Percentiles rank a stretch among this genome's conserved stretches.
phyloP scores from a whole-genome alignment of 139 green algal genomes.

The Pseudopediastrum boryanum region DNA sequence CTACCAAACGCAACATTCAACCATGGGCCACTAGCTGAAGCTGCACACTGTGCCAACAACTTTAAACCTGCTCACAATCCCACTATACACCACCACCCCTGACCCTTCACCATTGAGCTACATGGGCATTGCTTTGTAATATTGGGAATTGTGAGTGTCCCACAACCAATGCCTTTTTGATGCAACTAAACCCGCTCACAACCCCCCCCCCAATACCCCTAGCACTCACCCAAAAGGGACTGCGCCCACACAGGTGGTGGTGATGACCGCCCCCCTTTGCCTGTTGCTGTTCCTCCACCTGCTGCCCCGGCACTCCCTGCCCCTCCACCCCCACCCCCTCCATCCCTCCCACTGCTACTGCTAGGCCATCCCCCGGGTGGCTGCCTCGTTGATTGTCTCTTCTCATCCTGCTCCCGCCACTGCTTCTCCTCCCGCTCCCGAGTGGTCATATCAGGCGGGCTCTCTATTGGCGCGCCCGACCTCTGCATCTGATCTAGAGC shows the following conservation, averaged over 20 bases:
- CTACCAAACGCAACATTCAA: too few species aligned
- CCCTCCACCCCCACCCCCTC: neutral
- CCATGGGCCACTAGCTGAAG: too few species aligned
- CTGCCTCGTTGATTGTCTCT: neutral
- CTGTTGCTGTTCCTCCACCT: constrained; percentile 4
- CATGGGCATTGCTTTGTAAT: neutral
- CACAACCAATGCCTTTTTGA: neutral
- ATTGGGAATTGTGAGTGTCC: neutral
- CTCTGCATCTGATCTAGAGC: constrained; percentile 29
- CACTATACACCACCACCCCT: too few species aligned
- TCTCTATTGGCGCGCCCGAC: constrained; percentile 5
- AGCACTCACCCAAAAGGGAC: constrained; percentile 31
- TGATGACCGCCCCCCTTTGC: neutral
- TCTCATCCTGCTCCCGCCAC: neutral
- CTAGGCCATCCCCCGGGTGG: neutral
- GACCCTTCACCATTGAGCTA: neutral
- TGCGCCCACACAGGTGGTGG: constrained; percentile 8
- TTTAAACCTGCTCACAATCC: too few species aligned
- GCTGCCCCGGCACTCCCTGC: neutral
- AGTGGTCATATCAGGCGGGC: neutral
- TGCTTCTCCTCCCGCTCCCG: neutral
- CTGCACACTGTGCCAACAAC: too few species aligned
- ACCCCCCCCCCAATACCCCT: neutral
- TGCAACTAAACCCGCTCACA: neutral
- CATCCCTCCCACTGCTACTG: neutral